Conservation (phyloP, 2,329 filamentous ascomycete genomes). For the Orbilia brochopaga region DNA sequence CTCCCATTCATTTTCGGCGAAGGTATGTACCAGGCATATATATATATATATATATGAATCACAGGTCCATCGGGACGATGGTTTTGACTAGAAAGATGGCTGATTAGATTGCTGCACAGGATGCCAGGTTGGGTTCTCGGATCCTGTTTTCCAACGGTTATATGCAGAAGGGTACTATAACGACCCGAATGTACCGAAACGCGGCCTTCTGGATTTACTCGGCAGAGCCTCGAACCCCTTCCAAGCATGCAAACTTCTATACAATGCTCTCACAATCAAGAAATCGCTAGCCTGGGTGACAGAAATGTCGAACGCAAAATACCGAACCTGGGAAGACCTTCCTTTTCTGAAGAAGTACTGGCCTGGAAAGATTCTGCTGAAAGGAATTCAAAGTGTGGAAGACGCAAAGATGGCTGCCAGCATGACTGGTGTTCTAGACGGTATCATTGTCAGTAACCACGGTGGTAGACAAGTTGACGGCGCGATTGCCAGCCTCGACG, state of each 20-base stretch:
- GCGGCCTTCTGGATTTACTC: conserved; percentile 20
- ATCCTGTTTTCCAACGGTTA: conserved; percentile 69
- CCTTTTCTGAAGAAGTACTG: conserved; percentile 31
- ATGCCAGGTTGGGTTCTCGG: conserved; percentile 68
- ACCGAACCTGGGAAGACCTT: conserved; percentile 67
- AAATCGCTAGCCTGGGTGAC: conserved; percentile 65
- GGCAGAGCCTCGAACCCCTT: conserved; percentile 40
- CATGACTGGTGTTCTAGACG: conserved; percentile 53
- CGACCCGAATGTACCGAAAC: conserved; percentile 61
- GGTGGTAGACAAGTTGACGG: conserved; percentile 59
- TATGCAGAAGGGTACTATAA: conserved; percentile 61
- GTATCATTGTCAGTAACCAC: conserved; percentile 60
- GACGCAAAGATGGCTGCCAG: conserved; percentile 56
- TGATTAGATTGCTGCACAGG: conserved; percentile 61
- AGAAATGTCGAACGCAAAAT: conserved; percentile 63
- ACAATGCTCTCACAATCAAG: conserved; percentile 56
- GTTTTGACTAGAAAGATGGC: conserved; percentile 56
- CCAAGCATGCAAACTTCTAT: conserved; percentile 43
- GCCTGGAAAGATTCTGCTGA: conserved; percentile 42
- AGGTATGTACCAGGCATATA: conserved; percentile 11
- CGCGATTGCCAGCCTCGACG: conserved; percentile 56
- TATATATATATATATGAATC: conserved; percentile 58
- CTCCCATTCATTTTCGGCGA: conserved; percentile 47
- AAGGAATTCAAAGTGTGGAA: conserved; percentile 59
- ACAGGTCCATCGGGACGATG: background rate